Conservation (phyloP, 345 rosid species). For the Gossypium herbaceum region DNA sequence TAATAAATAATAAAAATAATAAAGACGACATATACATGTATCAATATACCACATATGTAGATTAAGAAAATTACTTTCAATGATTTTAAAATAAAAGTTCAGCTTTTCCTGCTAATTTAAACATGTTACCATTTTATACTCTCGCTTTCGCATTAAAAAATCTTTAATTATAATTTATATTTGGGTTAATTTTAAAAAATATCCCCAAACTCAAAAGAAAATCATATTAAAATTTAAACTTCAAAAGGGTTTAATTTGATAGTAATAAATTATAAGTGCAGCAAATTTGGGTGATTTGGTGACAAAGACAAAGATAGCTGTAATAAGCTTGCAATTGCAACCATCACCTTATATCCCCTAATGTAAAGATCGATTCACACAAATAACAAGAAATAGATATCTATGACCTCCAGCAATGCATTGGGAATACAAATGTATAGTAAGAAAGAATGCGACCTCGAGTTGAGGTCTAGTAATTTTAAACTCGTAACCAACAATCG, state of each 20-base stretch:
- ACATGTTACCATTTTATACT: not conserved
- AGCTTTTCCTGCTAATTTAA: not conserved
- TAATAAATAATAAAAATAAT: too few species aligned
- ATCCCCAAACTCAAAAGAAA: too few species aligned
- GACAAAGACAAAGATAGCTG: too few species aligned
- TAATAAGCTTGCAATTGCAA: not conserved
- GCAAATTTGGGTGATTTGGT: too few species aligned
- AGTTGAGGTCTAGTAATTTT: constrained; percentile 38
- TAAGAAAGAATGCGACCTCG: constrained; percentile 51
- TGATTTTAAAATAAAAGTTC: not conserved
- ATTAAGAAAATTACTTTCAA: not conserved
- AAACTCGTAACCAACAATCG: constrained; percentile 9
- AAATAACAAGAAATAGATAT: not conserved
- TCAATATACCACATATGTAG: not conserved
- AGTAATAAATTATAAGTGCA: too few species aligned
- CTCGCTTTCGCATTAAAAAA: not conserved
- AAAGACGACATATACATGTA: too few species aligned
- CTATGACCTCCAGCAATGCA: not conserved
- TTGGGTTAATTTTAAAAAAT: too few species aligned
- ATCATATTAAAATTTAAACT: too few species aligned
- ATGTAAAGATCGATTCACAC: not conserved
- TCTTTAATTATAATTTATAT: too few species aligned
- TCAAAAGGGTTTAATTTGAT: too few species aligned
- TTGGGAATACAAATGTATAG: constrained; percentile 8
- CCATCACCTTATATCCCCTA: not conserved